Conservation (phyloP, 805 yeast species). For the Yamadazyma phyllophila region DNA sequence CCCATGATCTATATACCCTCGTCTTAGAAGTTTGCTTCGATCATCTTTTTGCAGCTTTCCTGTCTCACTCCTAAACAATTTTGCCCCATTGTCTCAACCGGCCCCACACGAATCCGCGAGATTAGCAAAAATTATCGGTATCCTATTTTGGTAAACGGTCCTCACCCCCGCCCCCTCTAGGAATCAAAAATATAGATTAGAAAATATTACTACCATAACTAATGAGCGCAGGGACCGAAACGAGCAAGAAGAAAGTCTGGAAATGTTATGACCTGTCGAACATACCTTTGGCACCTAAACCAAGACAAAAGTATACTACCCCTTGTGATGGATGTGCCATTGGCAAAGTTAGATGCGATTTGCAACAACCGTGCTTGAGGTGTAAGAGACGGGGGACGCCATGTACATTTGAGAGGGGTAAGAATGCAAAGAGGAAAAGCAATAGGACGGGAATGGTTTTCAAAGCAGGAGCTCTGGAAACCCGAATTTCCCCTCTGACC, state of each 20-base stretch:
- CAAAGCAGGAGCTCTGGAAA: too few species aligned
- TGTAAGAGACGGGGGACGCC: slow-evolving; percentile 23
- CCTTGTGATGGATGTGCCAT: slow-evolving; percentile 39
- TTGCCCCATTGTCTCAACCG: not conserved
- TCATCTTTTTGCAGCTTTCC: not conserved
- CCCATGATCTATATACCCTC: not conserved
- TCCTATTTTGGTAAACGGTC: not conserved
- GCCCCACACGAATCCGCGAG: not conserved
- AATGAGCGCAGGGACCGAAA: not conserved
- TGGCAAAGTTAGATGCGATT: slow-evolving; percentile 31
- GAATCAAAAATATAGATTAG: not conserved
- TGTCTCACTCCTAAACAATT: not conserved
- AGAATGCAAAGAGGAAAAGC: not conserved
- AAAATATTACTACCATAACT: not conserved
- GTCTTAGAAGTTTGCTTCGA: not conserved
- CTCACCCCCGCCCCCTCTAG: not conserved
- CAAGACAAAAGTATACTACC: slow-evolving; percentile 20
- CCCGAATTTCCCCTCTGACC: too few species aligned
- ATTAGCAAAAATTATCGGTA: not conserved
- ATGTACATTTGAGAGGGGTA: slow-evolving; percentile 23
- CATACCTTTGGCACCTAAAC: not conserved
- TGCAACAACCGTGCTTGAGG: slow-evolving; percentile 25
- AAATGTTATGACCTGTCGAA: slow-evolving; percentile 1
- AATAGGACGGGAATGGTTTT: too few species aligned
- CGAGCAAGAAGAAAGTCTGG: not conserved